Percentiles rank a stretch among this genome's conserved stretches.
Evolutionary conservation across 1,284 basidiomycete species (phyloP).

Genomic region (Malassezia sympodialis): DNA sequence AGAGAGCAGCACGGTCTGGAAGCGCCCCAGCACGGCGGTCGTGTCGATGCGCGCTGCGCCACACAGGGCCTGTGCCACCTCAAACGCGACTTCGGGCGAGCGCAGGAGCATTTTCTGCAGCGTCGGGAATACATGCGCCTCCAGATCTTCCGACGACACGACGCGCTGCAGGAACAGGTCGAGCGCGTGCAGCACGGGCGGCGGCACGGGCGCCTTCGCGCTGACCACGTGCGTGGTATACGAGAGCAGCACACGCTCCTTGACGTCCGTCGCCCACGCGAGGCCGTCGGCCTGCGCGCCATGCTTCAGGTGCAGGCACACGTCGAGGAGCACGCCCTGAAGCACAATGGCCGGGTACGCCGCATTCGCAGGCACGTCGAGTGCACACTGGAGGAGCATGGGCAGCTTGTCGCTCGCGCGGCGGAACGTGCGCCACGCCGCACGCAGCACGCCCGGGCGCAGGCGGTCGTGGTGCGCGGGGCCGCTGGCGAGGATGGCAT

Average conservation of each 20-base stretch:
- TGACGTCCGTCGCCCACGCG: slow-evolving; percentile 21
- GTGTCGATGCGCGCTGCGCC: not conserved
- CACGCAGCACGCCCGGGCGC: not conserved
- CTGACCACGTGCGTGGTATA: slow-evolving; percentile 35
- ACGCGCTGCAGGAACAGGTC: slow-evolving; percentile 27
- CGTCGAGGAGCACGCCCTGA: slow-evolving; percentile 26
- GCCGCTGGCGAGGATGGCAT: slow-evolving; percentile 20
- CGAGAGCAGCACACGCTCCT: slow-evolving; percentile 25
- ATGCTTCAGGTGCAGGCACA: slow-evolving; percentile 29
- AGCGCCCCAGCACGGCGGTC: slow-evolving; percentile 5
- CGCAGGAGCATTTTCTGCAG: slow-evolving; percentile 44
- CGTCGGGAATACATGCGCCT: slow-evolving; percentile 28
- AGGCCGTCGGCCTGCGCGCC: slow-evolving; percentile 22
- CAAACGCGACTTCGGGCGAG: slow-evolving; percentile 37
- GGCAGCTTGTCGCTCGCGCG: not conserved
- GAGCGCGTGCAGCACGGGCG: slow-evolving; percentile 23
- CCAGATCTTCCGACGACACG: slow-evolving; percentile 27
- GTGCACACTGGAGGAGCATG: slow-evolving; percentile 7
- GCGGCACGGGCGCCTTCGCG: slow-evolving; percentile 28
- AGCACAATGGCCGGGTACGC: slow-evolving; percentile 23
- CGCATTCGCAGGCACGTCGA: slow-evolving; percentile 19
- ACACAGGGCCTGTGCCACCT: slow-evolving; percentile 23
- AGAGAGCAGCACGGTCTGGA: slow-evolving; percentile 20
- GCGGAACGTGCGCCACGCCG: slow-evolving; percentile 12
- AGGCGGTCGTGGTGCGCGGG: not conserved